Conservation (phyloP, 805 yeast genomes). For the Torulaspora franciscae region DNA sequence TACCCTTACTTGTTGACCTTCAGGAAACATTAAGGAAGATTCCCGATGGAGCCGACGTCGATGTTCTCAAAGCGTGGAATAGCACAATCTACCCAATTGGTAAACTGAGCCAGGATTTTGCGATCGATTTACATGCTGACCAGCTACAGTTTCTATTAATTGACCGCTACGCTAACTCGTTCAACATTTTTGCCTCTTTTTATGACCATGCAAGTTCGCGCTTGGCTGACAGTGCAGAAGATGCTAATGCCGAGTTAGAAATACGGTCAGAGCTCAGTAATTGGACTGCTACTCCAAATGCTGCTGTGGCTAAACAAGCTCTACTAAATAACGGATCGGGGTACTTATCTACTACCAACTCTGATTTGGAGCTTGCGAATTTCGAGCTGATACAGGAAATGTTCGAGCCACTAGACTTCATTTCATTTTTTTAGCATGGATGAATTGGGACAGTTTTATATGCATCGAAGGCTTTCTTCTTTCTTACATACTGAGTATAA, state of each 20-base stretch:
- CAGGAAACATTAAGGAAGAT: conserved; percentile 8
- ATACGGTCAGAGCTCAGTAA: not conserved
- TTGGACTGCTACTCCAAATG: conserved; percentile 3
- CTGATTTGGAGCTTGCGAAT: conserved; percentile 14
- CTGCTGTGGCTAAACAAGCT: not conserved
- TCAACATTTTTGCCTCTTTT: conserved; percentile 27
- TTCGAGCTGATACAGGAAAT: conserved; percentile 23
- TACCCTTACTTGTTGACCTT: conserved; percentile 8
- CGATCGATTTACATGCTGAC: conserved; percentile 18
- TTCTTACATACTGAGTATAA: too few relatives aligned
- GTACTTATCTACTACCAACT: conserved; percentile 1
- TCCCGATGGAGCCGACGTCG: conserved; percentile 6
- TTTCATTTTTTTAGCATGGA: conserved; percentile 20
- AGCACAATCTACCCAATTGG: conserved; percentile 18
- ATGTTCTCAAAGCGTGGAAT: conserved; percentile 20
- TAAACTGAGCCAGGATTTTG: conserved; percentile 11
- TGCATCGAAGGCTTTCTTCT: not conserved
- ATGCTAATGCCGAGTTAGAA: conserved; percentile 4
- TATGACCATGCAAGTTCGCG: conserved; percentile 24
- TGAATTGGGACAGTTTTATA: not conserved
- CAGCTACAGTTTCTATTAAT: conserved; percentile 12
- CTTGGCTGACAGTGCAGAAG: conserved; percentile 16
- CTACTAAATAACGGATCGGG: conserved; percentile 1
- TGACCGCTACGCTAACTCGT: conserved; percentile 14
- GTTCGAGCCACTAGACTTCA: conserved; percentile 30